These are phyloP conservation scores for Allantophomopsis lycopodina DNA, from an alignment of 2,329 filamentous ascomycete genomes.

Conservation along the genomic window DNA sequence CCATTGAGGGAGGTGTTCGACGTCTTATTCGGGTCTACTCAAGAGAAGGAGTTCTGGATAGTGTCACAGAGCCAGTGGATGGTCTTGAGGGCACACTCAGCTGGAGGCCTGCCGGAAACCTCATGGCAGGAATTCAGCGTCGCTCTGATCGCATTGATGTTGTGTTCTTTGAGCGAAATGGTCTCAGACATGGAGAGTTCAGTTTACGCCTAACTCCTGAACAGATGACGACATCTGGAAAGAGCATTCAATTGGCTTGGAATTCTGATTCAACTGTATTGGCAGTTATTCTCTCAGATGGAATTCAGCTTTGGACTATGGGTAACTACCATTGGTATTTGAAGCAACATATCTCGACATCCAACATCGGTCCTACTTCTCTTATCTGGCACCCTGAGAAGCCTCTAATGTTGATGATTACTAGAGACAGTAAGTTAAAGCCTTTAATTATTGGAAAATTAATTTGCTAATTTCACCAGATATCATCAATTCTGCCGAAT, in stretches of 20 bases:
- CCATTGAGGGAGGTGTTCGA: conserved; percentile 52
- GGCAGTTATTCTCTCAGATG: conserved; percentile 61
- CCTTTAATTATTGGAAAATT: not conserved
- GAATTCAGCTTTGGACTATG: conserved; percentile 90
- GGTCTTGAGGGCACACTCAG: conserved; percentile 76
- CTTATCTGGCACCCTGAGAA: conserved; percentile 75
- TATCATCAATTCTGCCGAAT: conserved; percentile 47
- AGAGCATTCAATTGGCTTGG: conserved; percentile 61
- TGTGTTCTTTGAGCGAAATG: conserved; percentile 93
- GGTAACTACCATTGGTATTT: conserved; percentile 98
- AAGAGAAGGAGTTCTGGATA: conserved; percentile 79
- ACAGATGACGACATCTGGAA: conserved; percentile 37
- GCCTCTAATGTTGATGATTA: conserved; percentile 51
- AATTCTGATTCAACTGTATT: conserved; percentile 87
- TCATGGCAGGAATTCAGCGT: conserved; percentile 77
- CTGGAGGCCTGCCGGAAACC: conserved; percentile 83
- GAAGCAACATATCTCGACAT: conserved; percentile 66
- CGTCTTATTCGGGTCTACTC: conserved; percentile 83
- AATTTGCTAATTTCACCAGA: conserved; percentile 15
- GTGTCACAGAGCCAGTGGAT: conserved; percentile 89
- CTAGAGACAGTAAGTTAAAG: conserved; percentile 29
- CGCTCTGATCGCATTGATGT: conserved; percentile 59
- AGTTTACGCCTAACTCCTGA: conserved; percentile 54
- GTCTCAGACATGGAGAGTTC: conserved; percentile 92
- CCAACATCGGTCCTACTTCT: conserved; percentile 11